A percentile compares a stretch with the other conserved stretches of the same genome.
phyloP scores from a whole-genome alignment of 2,329 filamentous ascomycete genomes.

The Alternaria angustiovoidea region DNA sequence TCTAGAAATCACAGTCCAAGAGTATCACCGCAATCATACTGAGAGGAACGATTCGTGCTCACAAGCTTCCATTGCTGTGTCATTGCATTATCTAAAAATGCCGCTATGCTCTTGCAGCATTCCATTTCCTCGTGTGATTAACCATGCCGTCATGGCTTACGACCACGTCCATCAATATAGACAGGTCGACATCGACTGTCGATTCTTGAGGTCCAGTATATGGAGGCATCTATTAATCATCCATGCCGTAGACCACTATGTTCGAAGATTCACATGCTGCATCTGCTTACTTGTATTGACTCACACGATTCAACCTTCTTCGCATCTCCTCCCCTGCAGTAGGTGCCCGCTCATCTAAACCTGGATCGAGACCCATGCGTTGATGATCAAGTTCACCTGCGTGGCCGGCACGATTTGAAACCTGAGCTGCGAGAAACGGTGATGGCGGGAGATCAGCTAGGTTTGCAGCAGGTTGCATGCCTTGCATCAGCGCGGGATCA shows the following conservation, averaged over 20 bases:
- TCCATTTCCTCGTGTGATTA: neutral
- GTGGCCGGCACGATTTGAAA: constrained; percentile 15
- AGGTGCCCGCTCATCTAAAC: constrained; percentile 20
- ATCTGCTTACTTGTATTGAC: neutral
- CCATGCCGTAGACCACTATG: neutral
- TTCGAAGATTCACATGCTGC: neutral
- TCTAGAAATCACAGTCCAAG: neutral
- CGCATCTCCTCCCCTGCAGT: constrained; percentile 37
- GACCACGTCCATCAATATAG: neutral
- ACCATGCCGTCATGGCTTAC: neutral
- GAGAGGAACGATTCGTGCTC: neutral
- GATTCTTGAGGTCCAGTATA: neutral
- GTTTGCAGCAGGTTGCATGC: constrained; percentile 21
- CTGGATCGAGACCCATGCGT: constrained; percentile 10
- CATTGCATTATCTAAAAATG: neutral
- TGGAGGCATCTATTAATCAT: neutral
- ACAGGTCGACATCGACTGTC: neutral
- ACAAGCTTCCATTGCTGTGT: neutral
- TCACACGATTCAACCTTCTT: constrained; percentile 28
- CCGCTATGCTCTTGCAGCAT: neutral
- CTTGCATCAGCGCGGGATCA: constrained; percentile 68
- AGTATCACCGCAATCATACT: neutral
- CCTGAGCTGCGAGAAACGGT: constrained; percentile 43
- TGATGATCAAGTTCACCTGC: constrained; percentile 20
- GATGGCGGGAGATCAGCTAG: constrained; percentile 46